A percentile compares a stretch with the other conserved stretches of the same genome.
Conservation (phyloP, 2,329 filamentous ascomycete species). For the Xylaria sp. region DNA sequence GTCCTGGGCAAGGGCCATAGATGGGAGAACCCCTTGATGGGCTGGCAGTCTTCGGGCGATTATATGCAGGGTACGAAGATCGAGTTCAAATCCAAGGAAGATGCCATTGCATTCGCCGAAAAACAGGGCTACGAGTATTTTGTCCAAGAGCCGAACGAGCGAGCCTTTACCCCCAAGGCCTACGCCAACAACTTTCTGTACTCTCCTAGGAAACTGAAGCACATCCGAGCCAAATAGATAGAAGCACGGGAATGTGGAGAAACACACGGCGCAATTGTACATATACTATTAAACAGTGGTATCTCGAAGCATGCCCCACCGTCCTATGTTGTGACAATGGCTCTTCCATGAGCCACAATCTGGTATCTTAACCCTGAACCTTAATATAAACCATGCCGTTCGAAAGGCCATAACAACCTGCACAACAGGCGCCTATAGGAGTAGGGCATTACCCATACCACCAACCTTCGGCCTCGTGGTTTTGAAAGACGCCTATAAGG, state of each 20-base stretch:
- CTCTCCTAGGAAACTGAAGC: slow-evolving; percentile 83
- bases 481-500: slow-evolving; percentile 12
- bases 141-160: slow-evolving; percentile 92
- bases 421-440: not conserved
- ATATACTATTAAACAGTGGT: slow-evolving; percentile 24
- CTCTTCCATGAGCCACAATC: not conserved
- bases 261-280: slow-evolving; percentile 17
- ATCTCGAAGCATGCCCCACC: slow-evolving; percentile 11
- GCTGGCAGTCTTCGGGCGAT: slow-evolving; percentile 96
- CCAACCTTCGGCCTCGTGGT: not conserved
- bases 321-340: slow-evolving; percentile 1
- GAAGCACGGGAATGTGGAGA: slow-evolving; percentile 11
- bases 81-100: slow-evolving; percentile 90
- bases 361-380: not conserved
- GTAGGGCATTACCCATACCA: not conserved
- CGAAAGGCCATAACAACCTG: too few species aligned
- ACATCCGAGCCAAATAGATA: slow-evolving; percentile 74
- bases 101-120: slow-evolving; percentile 91
- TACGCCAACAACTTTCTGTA: slow-evolving; percentile 98
- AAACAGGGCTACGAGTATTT: slow-evolving; percentile 99
- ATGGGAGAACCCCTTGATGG: slow-evolving; percentile 98
- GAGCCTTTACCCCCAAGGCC: slow-evolving; percentile 85
- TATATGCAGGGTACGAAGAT: slow-evolving; percentile 92
- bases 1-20: slow-evolving; percentile 87
- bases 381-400: not conserved